Base-by-base conservation (phyloP, 805 yeast genomes). In the Debaryomyces prosopidis region DNA sequence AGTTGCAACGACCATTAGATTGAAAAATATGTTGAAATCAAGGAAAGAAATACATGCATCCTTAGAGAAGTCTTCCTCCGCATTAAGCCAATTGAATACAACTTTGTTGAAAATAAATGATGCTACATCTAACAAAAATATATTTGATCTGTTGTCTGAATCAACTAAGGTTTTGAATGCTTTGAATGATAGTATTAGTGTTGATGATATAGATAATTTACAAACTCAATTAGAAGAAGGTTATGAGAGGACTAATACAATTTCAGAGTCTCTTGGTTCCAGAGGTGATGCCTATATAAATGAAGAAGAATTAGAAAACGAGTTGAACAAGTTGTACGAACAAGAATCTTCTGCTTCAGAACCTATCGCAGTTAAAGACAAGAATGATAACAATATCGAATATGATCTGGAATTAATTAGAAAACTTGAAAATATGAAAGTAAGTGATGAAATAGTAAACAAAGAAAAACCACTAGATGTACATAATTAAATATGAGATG, bases 61-160 rank as follows among this genome's bases (percentile, higher is more conserved):
- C 0, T 49, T 62, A 14, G 55, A 53, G 2, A 54, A 44, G 20
- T 52, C 61, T 0, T 40, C 47, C 2, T 45, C 26, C 5, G 45
- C 61, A 3, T 52, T 53, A 15, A 40, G 43, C 14, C 65, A 68
- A 36, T 50, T 72, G 30, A 44, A 44, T 1, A 36, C 48, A 12
- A 52, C 70, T 2, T 41, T 69, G 27, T 40, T 50, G 19, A 68
- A 68, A 48, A 69, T 72, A 14, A 61, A 71, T 48, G 71, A 72
- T 12, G 68, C 75, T 2, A 55, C 54, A 23, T 44, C 60, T 14
- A 71, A 70, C 46, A 46, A 52, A 1, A 48, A 51, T 15, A 44
- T 68, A 4, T 56, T 54, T 40, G 49, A 55, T 14, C 62, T 66
- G 12, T 52, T 71, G 44, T 48, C 53, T 15, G 49, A 57, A 5